Evolutionary conservation across 345 rosid genomes (phyloP), one percentile per base, ranked within the genome.

Genomic region (Aquilaria yunnanensis): DNA sequence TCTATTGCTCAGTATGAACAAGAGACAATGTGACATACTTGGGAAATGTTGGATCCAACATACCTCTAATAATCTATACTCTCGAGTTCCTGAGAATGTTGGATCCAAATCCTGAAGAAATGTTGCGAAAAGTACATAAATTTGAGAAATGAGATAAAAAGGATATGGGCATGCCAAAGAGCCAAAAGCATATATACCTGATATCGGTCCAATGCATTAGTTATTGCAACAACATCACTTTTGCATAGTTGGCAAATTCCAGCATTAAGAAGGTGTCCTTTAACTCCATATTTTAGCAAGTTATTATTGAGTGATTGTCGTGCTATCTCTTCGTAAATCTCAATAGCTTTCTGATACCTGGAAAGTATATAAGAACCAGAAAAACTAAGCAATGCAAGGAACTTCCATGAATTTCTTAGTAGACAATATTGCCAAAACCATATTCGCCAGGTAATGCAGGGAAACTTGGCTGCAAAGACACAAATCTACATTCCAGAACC

Each of bases 221-320:
- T 77, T 64, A 94, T 83, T 68, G 97, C 83, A 83, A 90, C 88
- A 67, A 81, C 79, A 70, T 94, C 99, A 2, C 83, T 88, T 78
- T 88, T 88, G 86, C 97, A 90, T 60, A 94, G 90, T 67, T 90
- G 96, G 77, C 97, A 90, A 73, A 94, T 65, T 68, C 99, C 99
- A 66, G 99, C 97, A 80, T 83, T 94, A 62, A 94, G 95, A 74
- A 94, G 90, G 78, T 94, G 97, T 16, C 99, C 99, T 78, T 90
- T 90, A 69, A 86, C 98, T 75, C 97, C 97, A 72, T 93, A 90
- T 72, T 90, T 93, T 51, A 94, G 96, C 78, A 94, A 78, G 83
- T 88, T 86, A 58, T 77, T 88, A 56, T 70, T 77, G 62, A 88
- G 89, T 9, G 96, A 90, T 2, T 90, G 88, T 9, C 65, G 73